Evolutionary conservation across 148 eudicot genomes (phyloP).

Genomic region (Persicaria tinctoria): DNA sequence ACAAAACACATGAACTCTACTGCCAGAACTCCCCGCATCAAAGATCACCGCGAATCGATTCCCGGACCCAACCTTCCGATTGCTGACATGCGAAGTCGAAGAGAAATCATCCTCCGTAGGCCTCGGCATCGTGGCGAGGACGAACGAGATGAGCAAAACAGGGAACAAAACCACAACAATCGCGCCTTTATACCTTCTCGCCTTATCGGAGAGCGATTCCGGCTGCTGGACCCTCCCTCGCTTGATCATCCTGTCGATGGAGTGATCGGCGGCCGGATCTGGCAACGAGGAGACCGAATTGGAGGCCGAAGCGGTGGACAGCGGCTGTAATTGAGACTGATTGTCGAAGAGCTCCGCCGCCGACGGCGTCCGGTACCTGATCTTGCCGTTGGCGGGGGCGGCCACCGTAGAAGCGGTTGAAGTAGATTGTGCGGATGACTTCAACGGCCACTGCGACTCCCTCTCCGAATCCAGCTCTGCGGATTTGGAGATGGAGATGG

Average conservation of each 20-base stretch:
- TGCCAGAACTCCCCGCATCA: slow-evolving; percentile 95
- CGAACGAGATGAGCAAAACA: slow-evolving; percentile 43
- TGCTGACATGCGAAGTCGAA: background rate
- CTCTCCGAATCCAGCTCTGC: slow-evolving; percentile 72
- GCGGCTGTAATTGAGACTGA: slow-evolving; percentile 11
- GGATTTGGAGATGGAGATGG: background rate
- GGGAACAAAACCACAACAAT: slow-evolving; percentile 57
- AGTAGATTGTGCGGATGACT: slow-evolving; percentile 14
- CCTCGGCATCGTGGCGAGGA: slow-evolving; percentile 50
- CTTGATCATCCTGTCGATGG: slow-evolving; percentile 46
- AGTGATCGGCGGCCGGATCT: slow-evolving; percentile 24
- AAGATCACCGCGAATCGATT: slow-evolving; percentile 70
- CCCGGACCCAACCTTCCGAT: slow-evolving; percentile 38
- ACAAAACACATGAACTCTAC: slow-evolving; percentile 91
- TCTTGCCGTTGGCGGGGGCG: slow-evolving; percentile 54
- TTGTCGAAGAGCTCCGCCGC: slow-evolving; percentile 64
- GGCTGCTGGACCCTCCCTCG: slow-evolving; percentile 31
- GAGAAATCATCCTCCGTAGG: slow-evolving; percentile 20
- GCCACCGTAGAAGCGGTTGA: slow-evolving; percentile 18
- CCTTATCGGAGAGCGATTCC: slow-evolving; percentile 50
- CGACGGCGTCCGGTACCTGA: slow-evolving; percentile 87
- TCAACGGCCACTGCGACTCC: slow-evolving; percentile 30
- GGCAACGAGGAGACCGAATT: background rate
- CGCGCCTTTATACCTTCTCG: slow-evolving; percentile 39
- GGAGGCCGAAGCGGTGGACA: slow-evolving; percentile 1